Conservation (phyloP, 352 stramenopile species). For the Globisporangium nodosum region DNA sequence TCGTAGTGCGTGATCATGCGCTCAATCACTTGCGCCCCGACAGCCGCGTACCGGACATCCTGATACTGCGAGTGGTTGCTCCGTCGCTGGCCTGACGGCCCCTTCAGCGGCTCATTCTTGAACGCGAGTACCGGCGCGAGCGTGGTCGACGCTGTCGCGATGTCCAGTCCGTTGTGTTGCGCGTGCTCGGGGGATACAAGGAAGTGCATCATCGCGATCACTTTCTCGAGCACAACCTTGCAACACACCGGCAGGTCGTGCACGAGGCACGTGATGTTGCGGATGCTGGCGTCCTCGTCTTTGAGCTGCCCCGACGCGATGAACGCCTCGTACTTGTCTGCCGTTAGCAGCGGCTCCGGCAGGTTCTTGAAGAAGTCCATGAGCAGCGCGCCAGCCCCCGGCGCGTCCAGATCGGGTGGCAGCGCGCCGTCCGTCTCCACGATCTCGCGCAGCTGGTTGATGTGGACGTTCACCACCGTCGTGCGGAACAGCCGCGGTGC, state of each 20-base stretch:
- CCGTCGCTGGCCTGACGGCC: constrained; percentile 27
- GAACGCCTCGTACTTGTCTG: constrained; percentile 80
- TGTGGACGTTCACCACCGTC: constrained; percentile 63
- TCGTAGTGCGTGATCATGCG: constrained; percentile 74
- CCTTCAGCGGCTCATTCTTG: constrained; percentile 51
- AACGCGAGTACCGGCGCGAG: constrained; percentile 76
- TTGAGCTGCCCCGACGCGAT: constrained; percentile 59
- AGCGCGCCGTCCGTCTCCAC: constrained; percentile 61
- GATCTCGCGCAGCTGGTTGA: constrained; percentile 70
- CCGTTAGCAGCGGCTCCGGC: constrained; percentile 65
- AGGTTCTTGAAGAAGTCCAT: constrained; percentile 79
- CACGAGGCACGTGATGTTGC: constrained; percentile 77
- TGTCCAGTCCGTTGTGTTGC: constrained; percentile 59
- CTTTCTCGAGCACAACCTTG: constrained; percentile 66
- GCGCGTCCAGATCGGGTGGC: constrained; percentile 53
- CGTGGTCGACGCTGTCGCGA: constrained; percentile 48
- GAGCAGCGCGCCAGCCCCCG: constrained; percentile 60
- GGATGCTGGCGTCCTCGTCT: constrained; percentile 69
- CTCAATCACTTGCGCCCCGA: constrained; percentile 72
- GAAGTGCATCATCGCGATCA: constrained; percentile 66
- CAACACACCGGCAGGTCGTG: constrained; percentile 61
- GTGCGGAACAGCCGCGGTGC: constrained; percentile 74
- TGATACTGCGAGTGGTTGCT: constrained; percentile 57
- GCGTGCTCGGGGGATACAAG: constrained; percentile 56
- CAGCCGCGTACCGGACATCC: constrained; percentile 67